Base-by-base conservation (phyloP, 2,329 filamentous ascomycete genomes). In the Thermochaetoides dissita region DNA sequence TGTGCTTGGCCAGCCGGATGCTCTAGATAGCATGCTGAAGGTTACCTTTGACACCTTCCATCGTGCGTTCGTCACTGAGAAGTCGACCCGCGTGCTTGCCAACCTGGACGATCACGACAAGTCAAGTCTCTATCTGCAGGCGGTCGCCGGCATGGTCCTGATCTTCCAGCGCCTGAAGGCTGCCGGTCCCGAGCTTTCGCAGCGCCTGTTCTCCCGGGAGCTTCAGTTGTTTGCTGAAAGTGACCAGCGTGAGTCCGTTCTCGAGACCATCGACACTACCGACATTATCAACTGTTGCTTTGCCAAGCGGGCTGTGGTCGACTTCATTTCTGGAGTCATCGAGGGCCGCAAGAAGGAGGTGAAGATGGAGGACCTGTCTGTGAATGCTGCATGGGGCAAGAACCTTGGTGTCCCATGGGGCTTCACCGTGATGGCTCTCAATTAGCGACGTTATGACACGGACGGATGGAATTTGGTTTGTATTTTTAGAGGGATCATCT, bases 341-440 rank as follows among this genome's bases (percentile, higher is more conserved):
- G 55, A 57, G 40, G 51, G 51, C 10, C 34, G 10, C 11, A 8
- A 36, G 7, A 33, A 44, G 35, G 28, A 30, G 3, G 51, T 50
- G 24, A 42, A 49, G 10, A 41, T 51, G 12, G 49, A 51, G 10
- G 36, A 41, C 34, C 24, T 47, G 35, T 42, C 49, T 6, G 17
- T 24, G 17, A 24, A 24, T 12, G 55, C 56, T 17, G 52, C 53
- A 36, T 55, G 53, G 41, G 53, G 56, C 37, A 54, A 57, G 44
- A 59, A 60, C 33, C 62, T 62, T 51, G 61, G 61, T 1, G 36
- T 60, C 43, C 60, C 59, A 1, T 57, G 59, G 51, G 60, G 60
- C 0, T 61, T 64, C 42, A 57, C 53, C 8, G 61, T 64, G 41
- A 56, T 64, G 55, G 51, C 57, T 1, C 30, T 64, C 39, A 63